Percentiles rank a stretch among this genome's conserved stretches.
These are phyloP conservation scores for Sarcocystis neurona DNA, from an alignment of 169 alveolate genomes.

Conservation along the genomic window DNA sequence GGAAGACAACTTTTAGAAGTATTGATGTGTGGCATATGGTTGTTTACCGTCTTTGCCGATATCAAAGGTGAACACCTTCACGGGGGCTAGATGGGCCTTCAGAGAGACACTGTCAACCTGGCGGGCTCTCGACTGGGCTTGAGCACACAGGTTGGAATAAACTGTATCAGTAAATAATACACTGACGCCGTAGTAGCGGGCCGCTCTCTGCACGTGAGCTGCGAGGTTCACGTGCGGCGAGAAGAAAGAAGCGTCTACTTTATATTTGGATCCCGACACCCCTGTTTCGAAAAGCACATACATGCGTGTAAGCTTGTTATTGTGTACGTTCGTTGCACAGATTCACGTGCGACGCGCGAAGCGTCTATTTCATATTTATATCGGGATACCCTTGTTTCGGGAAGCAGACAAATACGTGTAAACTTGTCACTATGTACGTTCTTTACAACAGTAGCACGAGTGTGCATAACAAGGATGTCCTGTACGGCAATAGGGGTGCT, in stretches of 20 bases:
- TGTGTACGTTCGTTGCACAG: too few relatives aligned
- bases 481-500: too few relatives aligned
- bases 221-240: slow-evolving; percentile 75
- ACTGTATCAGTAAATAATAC: slow-evolving; percentile 74
- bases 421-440: too few relatives aligned
- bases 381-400: too few relatives aligned
- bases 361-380: too few relatives aligned
- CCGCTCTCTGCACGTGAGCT: slow-evolving; percentile 84
- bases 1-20: background rate
- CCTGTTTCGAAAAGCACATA: too few relatives aligned
- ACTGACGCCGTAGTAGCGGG: slow-evolving; percentile 83
- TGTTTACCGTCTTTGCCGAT: background rate
- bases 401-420: too few relatives aligned
- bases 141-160: slow-evolving; percentile 66
- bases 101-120: slow-evolving; percentile 80
- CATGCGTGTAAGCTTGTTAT: too few relatives aligned
- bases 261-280: slow-evolving; percentile 81
- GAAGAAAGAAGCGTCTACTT: slow-evolving; percentile 83
- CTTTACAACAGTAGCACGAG: too few relatives aligned
- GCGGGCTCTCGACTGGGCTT: slow-evolving; percentile 73
- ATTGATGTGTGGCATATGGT: background rate
- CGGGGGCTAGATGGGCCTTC: slow-evolving; percentile 79
- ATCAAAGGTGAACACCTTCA: slow-evolving; percentile 81
- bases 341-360: too few relatives aligned
- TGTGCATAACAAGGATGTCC: too few relatives aligned